Conservation (phyloP, 2,329 filamentous ascomycete genomes). For the Tolypocladium nubicola region DNA sequence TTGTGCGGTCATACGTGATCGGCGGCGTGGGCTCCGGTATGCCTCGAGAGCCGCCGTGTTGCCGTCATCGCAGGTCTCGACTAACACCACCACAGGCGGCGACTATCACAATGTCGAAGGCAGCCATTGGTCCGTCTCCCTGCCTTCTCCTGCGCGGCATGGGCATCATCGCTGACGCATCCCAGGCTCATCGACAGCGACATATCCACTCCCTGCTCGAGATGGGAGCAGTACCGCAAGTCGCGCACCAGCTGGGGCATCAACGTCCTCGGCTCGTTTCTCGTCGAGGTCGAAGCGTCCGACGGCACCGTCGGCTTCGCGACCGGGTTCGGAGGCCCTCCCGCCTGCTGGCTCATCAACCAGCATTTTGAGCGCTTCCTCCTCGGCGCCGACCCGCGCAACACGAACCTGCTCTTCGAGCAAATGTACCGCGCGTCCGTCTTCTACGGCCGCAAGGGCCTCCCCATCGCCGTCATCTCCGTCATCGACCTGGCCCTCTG, state of each 20-base stretch:
- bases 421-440: constrained; percentile 94
- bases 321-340: constrained; percentile 84
- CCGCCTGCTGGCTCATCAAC: constrained; percentile 86
- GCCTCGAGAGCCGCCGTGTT: neutral
- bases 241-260: constrained; percentile 92
- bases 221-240: constrained; percentile 77
- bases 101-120: constrained; percentile 89
- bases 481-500: constrained; percentile 89
- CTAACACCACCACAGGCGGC: constrained; percentile 38
- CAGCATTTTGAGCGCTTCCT: constrained; percentile 92
- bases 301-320: constrained; percentile 93
- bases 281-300: constrained; percentile 76
- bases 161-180: neutral
- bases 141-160: neutral
- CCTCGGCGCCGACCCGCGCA: constrained; percentile 76
- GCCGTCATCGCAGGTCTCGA: constrained; percentile 4
- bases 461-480: constrained; percentile 83
- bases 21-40: constrained; percentile 21
- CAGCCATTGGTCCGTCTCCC: constrained; percentile 46
- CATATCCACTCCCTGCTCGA: constrained; percentile 86
- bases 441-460: constrained; percentile 92
- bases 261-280: constrained; percentile 88
- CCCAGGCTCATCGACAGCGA: constrained; percentile 81
- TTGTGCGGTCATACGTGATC: constrained; percentile 62
- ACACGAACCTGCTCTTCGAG: constrained; percentile 87